These are phyloP conservation scores for Eucalyptus victrix DNA, from an alignment of 345 rosid genomes.

Conservation along the genomic window DNA sequence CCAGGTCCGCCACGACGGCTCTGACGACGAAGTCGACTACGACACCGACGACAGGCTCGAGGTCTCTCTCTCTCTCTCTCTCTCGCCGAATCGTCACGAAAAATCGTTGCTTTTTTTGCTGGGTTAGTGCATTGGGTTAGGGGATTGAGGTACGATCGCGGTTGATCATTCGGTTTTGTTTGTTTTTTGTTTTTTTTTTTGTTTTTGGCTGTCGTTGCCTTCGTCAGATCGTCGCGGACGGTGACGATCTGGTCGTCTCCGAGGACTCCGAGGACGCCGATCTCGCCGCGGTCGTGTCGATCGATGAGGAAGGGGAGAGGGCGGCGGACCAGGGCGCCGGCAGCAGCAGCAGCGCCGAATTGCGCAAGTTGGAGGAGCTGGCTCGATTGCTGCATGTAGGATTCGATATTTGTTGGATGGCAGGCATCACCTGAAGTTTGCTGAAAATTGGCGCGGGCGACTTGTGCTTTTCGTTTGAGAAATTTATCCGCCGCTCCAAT, in stretches of 20 bases:
- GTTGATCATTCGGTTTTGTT: background rate
- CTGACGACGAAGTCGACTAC: constrained; percentile 42
- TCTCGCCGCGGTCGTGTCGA: too few species aligned
- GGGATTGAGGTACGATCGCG: background rate
- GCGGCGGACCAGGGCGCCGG: background rate
- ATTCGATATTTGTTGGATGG: background rate
- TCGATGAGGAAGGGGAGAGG: too few species aligned
- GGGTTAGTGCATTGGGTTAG: background rate
- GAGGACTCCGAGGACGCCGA: constrained; percentile 54
- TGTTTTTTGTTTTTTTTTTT: background rate
- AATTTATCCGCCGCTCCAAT: background rate
- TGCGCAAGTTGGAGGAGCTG: constrained; percentile 47
- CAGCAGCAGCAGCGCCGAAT: constrained; percentile 3
- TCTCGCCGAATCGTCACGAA: background rate
- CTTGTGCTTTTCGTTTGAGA: background rate
- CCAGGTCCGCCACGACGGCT: constrained; percentile 27
- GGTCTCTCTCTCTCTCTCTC: constrained; percentile 16
- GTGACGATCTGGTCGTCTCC: constrained; percentile 27
- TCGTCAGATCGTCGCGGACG: constrained; percentile 46
- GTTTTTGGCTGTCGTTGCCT: background rate
- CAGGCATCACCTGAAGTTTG: background rate
- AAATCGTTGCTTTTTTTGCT: background rate
- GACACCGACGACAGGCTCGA: constrained; percentile 74
- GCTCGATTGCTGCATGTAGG: constrained; percentile 69
- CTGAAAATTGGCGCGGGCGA: background rate